Percentiles rank a stretch among this genome's conserved stretches.
Evolutionary conservation across 208 protist genomes (phyloP).

Genomic region (Leishmania aethiopica): DNA sequence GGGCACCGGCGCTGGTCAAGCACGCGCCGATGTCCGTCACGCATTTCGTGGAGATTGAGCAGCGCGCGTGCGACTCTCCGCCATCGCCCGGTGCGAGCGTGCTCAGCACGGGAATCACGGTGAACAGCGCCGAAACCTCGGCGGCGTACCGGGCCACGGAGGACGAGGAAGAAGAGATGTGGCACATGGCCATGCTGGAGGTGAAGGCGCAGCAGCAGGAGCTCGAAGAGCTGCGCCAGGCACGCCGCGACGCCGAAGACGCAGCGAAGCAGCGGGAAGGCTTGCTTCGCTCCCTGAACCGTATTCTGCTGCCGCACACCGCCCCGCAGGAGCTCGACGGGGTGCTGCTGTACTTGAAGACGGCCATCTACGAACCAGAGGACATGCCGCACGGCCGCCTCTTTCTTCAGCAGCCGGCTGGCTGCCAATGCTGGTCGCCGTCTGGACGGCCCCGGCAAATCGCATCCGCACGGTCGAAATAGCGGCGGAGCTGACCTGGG

Average conservation of each 20-base stretch:
- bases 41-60: not conserved
- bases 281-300: conserved; percentile 44
- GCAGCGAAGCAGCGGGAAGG: conserved; percentile 19
- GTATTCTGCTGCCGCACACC: conserved; percentile 61
- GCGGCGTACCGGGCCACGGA: not conserved
- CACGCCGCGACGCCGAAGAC: conserved; percentile 49
- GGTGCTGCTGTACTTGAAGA: conserved; percentile 61
- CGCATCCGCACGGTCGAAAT: conserved; percentile 49
- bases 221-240: conserved; percentile 50
- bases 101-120: not conserved
- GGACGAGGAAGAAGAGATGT: conserved; percentile 50
- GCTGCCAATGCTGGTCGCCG: conserved; percentile 58
- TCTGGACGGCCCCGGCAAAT: conserved; percentile 57
- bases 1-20: not conserved
- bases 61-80: not conserved
- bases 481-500: conserved; percentile 35
- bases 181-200: conserved; percentile 70
- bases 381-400: conserved; percentile 57
- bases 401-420: conserved; percentile 58
- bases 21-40: not conserved
- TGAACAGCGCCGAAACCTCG: not conserved
- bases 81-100: not conserved
- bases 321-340: conserved; percentile 39
- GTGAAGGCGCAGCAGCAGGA: conserved; percentile 63
- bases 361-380: conserved; percentile 47